Evolutionary conservation across 2,329 filamentous ascomycete genomes (phyloP).

Genomic region (Monilinia fructicola): DNA sequence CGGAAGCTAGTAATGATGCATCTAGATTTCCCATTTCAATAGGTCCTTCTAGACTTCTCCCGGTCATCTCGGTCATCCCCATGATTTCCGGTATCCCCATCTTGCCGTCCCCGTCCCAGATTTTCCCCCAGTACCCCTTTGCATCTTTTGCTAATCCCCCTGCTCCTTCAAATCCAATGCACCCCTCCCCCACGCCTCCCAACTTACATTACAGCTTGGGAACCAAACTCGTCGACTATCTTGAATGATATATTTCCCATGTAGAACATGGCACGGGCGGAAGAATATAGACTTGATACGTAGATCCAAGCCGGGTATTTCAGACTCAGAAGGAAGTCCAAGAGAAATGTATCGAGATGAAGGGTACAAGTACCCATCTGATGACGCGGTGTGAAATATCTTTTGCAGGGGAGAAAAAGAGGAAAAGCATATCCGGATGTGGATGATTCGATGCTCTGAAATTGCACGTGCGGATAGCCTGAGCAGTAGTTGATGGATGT

Average conservation of each 20-base stretch:
- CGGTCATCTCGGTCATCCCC: neutral
- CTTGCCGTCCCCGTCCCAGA: constrained; percentile 19
- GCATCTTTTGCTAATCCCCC: constrained; percentile 51
- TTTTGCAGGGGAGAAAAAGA: constrained; percentile 72
- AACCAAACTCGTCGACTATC: constrained; percentile 67
- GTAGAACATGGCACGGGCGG: constrained; percentile 80
- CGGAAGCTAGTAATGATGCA: constrained; percentile 50
- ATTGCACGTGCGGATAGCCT: constrained; percentile 55
- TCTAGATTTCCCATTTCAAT: constrained; percentile 51
- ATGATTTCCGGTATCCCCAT: constrained; percentile 8
- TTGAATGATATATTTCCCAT: constrained; percentile 77
- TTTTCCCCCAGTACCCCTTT: constrained; percentile 10
- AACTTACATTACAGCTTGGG: constrained; percentile 81
- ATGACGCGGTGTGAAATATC: constrained; percentile 66
- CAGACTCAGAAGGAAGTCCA: constrained; percentile 58
- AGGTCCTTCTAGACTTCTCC: constrained; percentile 61
- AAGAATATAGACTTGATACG: constrained; percentile 77
- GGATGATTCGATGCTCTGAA: constrained; percentile 29
- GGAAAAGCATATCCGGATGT: constrained; percentile 71
- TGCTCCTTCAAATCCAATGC: constrained; percentile 61
- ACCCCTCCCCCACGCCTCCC: constrained; percentile 88
- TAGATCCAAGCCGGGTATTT: constrained; percentile 62
- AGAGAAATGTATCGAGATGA: constrained; percentile 55
- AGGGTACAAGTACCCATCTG: constrained; percentile 60
- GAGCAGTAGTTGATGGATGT: constrained; percentile 47